Evolutionary conservation across 306 rosid genomes (phyloP).

Genomic region (Lablab purpureus): DNA sequence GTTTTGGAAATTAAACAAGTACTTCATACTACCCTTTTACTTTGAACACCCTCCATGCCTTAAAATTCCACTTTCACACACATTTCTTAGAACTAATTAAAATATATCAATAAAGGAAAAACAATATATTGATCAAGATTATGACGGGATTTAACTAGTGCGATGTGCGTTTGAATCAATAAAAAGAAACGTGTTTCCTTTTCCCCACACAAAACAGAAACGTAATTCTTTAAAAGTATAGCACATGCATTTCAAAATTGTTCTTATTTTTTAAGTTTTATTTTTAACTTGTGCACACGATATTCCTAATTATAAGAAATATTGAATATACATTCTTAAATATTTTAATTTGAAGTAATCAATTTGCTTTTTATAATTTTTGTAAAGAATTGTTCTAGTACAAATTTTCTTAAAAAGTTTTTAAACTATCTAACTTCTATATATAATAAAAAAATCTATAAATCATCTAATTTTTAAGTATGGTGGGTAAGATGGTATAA

Average conservation of each 20-base stretch:
- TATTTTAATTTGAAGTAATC: not conserved
- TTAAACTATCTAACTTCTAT: too few species aligned
- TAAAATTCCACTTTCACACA: too few species aligned
- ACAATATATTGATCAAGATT: not conserved
- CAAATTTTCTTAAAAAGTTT: too few species aligned
- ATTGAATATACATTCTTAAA: not conserved
- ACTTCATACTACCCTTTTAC: not conserved
- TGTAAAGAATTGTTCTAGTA: too few species aligned
- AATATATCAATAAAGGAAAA: not conserved
- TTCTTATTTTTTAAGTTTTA: not conserved
- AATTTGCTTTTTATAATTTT: not conserved
- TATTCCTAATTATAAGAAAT: too few species aligned
- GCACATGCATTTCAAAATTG: not conserved
- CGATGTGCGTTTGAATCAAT: not conserved
- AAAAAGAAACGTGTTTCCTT: not conserved
- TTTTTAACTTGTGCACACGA: too few species aligned
- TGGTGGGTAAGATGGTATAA: too few species aligned
- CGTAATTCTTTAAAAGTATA: not conserved
- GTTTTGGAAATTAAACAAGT: not conserved
- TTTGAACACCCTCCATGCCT: not conserved
- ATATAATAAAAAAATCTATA: too few species aligned
- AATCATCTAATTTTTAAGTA: too few species aligned
- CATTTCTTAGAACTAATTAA: too few species aligned
- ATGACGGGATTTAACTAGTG: not conserved
- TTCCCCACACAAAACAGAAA: not conserved